Conservation (phyloP, 2,329 filamentous ascomycete species). For the Penicillium nordicum region DNA sequence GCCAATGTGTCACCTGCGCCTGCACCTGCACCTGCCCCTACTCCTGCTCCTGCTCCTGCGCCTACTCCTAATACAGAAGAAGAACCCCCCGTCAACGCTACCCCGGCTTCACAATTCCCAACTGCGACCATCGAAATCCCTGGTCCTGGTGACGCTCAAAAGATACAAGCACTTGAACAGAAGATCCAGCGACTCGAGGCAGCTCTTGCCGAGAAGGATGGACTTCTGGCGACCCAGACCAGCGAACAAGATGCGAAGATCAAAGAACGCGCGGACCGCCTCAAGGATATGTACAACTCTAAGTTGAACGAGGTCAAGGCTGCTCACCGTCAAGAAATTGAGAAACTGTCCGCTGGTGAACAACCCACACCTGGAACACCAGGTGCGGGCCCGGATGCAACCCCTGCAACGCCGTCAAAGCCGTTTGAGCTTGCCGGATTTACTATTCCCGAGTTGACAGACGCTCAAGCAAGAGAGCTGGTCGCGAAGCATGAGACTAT, state of each 20-base stretch:
- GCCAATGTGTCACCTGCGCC: constrained; percentile 32
- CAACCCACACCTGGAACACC: constrained; percentile 29
- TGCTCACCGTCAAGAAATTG: constrained; percentile 49
- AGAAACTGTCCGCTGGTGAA: constrained; percentile 46
- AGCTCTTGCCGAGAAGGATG: constrained; percentile 50
- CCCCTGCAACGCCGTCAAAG: constrained; percentile 31
- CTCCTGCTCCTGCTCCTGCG: constrained; percentile 14
- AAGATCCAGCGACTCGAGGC: constrained; percentile 55
- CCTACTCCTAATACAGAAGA: constrained; percentile 32
- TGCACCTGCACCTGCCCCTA: background rate
- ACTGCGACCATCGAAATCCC: constrained; percentile 24
- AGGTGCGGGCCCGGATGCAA: constrained; percentile 19
- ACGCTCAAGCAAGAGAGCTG: constrained; percentile 50
- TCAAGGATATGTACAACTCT: constrained; percentile 66
- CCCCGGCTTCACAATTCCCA: constrained; percentile 33
- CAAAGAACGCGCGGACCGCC: constrained; percentile 51
- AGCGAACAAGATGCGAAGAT: constrained; percentile 49
- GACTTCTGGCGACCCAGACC: constrained; percentile 46
- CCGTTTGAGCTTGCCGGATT: constrained; percentile 28
- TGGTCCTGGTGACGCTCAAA: constrained; percentile 47
- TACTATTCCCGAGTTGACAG: constrained; percentile 40
- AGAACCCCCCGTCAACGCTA: constrained; percentile 42
- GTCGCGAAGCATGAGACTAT: constrained; percentile 50
- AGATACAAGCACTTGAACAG: constrained; percentile 60
- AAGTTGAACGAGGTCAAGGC: constrained; percentile 59